Conservation (phyloP, 2,329 filamentous ascomycete species). For the Pseudocercospora vitis region DNA sequence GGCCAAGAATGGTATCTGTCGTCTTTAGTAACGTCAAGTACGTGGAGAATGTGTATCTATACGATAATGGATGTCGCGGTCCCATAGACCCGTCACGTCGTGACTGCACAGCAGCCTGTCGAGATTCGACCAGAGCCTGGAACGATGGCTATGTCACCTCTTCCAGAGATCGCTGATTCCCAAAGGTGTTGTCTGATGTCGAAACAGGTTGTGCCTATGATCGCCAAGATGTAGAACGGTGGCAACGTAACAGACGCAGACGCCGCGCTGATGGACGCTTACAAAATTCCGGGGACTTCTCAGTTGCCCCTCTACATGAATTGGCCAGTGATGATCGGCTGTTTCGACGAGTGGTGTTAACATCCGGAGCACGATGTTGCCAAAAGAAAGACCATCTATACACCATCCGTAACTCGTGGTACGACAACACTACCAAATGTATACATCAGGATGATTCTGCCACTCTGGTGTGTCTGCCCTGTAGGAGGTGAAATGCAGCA, state of each 20-base stretch:
- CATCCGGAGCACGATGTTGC: not conserved
- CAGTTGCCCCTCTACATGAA: not conserved
- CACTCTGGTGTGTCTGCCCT: not conserved
- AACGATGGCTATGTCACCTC: not conserved
- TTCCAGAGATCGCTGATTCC: not conserved
- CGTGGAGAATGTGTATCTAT: not conserved
- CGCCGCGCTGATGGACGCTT: not conserved
- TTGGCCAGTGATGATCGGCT: not conserved
- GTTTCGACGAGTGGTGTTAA: not conserved
- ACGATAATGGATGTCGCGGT: not conserved
- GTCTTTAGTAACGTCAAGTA: not conserved
- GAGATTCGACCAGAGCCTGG: not conserved
- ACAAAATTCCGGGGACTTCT: not conserved
- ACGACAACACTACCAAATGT: not conserved
- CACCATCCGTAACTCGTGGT: not conserved
- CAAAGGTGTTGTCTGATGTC: no score
- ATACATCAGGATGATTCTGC: not conserved
- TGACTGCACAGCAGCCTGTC: slow-evolving; percentile 3
- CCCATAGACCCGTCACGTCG: not conserved
- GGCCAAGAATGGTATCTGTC: no score
- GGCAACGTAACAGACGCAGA: not conserved
- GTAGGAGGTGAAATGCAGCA: not conserved
- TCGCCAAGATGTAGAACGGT: not conserved
- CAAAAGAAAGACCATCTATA: not conserved
- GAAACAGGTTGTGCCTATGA: not conserved